Conservation (phyloP, 73 alveolate genomes). For the Uronychia binucleata region DNA sequence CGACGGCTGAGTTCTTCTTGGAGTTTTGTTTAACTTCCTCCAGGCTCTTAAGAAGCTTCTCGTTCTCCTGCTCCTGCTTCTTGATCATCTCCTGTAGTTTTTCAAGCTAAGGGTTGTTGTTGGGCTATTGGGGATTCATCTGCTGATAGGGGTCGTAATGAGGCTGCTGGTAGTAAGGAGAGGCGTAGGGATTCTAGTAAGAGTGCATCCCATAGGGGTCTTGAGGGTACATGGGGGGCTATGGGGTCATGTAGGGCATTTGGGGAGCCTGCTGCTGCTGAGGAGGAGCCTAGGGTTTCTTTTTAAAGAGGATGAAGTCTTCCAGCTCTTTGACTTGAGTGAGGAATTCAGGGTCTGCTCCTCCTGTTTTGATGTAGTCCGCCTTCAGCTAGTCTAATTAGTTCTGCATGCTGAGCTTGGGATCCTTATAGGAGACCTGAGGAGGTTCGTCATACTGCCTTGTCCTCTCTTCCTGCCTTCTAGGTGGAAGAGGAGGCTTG, state of each 20-base stretch:
- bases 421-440: not conserved
- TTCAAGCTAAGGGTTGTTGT: not conserved
- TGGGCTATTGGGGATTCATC: not conserved
- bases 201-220: not conserved
- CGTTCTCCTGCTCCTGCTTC: conserved; percentile 24
- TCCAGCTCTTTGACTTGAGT: conserved; percentile 34
- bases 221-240: not conserved
- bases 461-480: no score
- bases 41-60: not conserved
- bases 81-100: conserved; percentile 4
- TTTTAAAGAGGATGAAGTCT: conserved; percentile 30
- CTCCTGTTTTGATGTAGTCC: conserved; percentile 48
- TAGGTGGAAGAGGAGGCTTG: not conserved
- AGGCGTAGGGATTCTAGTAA: not conserved
- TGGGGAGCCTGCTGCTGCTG: not conserved
- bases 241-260: conserved; percentile 7
- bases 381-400: conserved; percentile 35
- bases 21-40: not conserved
- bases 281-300: conserved; percentile 13
- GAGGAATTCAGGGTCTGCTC: conserved; percentile 58
- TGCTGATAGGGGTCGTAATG: not conserved
- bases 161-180: not conserved
- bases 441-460: no score
- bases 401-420: conserved; percentile 11
- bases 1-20: not conserved